phyloP scores from a whole-genome alignment of 2,329 filamentous ascomycete genomes.

The Thielaviopsis punctulata region DNA sequence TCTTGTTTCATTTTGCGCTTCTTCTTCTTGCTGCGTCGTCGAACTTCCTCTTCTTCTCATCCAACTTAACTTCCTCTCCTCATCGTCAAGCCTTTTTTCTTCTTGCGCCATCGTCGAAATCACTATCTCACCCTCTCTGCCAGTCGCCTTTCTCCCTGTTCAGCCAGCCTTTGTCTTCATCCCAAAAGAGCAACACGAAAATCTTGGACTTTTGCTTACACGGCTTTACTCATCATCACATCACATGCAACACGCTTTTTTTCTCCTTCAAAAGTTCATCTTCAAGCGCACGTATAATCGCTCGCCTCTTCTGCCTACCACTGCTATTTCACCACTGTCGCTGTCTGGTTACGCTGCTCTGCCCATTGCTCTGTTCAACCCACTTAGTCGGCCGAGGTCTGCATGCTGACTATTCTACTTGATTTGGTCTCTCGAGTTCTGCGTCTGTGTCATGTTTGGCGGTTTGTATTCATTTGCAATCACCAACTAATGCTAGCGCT shows the following conservation, averaged over 20 bases:
- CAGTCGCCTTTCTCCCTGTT: background rate
- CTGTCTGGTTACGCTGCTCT: background rate
- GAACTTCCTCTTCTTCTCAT: background rate
- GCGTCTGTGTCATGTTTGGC: background rate
- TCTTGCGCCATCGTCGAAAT: background rate
- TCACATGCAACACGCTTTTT: background rate
- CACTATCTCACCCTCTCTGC: conserved; percentile 2
- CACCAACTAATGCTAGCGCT: background rate
- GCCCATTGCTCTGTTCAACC: background rate
- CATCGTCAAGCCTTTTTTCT: background rate
- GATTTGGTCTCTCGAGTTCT: background rate
- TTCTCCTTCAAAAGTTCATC: no score
- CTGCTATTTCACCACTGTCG: background rate
- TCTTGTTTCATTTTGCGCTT: background rate
- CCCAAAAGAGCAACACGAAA: background rate
- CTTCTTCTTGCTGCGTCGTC: background rate
- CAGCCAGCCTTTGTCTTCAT: background rate
- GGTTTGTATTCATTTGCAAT: background rate
- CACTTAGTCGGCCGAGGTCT: background rate
- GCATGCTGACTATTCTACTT: background rate
- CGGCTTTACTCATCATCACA: background rate
- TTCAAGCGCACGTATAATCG: no score
- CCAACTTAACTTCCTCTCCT: background rate
- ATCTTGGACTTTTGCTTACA: background rate
- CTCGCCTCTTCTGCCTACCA: background rate